Evolutionary conservation across 352 stramenopile species (phyloP).

Genomic region (Globisporangium barbulae): DNA sequence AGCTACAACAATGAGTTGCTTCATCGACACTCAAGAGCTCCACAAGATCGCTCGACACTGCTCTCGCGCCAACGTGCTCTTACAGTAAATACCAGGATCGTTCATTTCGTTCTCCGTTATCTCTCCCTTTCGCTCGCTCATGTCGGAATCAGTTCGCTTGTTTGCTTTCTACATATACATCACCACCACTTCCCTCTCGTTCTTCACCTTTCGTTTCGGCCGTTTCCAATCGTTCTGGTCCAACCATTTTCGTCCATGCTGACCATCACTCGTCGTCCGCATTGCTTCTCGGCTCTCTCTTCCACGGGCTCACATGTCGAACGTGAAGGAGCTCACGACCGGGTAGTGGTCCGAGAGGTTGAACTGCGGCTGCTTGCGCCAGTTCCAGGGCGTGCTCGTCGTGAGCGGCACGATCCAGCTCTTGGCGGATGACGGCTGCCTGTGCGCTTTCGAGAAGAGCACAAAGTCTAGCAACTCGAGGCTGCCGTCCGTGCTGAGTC

Average conservation of each 20-base stretch:
- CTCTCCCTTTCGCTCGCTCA: no score
- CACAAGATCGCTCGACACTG: no score
- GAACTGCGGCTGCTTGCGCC: constrained; percentile 56
- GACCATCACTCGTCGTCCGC: background rate
- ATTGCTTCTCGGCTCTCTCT: background rate
- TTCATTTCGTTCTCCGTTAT: no score
- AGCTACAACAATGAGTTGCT: no score
- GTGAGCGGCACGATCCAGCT: constrained; percentile 67
- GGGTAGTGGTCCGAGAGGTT: constrained; percentile 81
- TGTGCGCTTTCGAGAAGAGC: constrained; percentile 52
- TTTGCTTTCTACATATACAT: background rate
- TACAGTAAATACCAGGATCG: no score
- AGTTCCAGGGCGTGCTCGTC: constrained; percentile 48
- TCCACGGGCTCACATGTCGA: constrained; percentile 50
- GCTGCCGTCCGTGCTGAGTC: constrained; percentile 69
- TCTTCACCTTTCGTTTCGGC: background rate
- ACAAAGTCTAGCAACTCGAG: constrained; percentile 76
- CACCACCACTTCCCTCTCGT: background rate
- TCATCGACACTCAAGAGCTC: no score
- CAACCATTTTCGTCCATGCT: background rate
- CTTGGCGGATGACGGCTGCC: constrained; percentile 44
- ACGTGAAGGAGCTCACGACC: constrained; percentile 64
- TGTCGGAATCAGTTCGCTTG: background rate
- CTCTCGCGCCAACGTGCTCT: no score
- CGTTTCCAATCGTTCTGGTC: background rate